Evolutionary conservation across 78 protist genomes (phyloP), one percentile per base, ranked within the genome.

Genomic region (Mantamonas sphyraenae): DNA sequence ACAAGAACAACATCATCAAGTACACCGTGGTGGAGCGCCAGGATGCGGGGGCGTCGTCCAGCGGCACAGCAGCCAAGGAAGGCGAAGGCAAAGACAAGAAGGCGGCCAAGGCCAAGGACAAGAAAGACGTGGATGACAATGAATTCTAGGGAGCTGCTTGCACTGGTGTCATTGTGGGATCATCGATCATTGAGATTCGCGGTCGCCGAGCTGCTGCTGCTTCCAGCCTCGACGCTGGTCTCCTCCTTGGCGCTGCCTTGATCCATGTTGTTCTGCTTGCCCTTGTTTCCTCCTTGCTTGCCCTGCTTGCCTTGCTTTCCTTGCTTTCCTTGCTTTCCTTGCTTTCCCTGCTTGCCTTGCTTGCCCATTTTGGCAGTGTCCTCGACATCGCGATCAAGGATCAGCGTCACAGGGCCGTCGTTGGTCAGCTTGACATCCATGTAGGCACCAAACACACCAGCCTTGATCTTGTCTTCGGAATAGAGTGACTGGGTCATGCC

Each of bases 391-490:
- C 28, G 16, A 47, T 75, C 72, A 28, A 75, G 74, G 30, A 26
- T 7, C 37, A 75, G 40, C 28, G 80, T 75, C 20, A 75, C 73
- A 3, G 80, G 80, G 26, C 80, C 80, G 43, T 75, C 80, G 64
- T 75, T 75, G 34, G 3, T 26, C 28, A 75, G 12, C 40, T 5
- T 12, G 24, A 75, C 80, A 24, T 43, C 47, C 80, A 75, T 75
- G 60, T 51, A 7, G 12, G 59, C 74, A 35, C 80, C 80, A 33
- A 75, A 75, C 20, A 16, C n/a, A 24, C 80, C 80, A 22, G 69
- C 50, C 24, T 20, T 12, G 57, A 73, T 33, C 2, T 45, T 20
- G 4, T 60, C 70, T 24, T 62, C 22, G 28, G 20, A 22, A 24
- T 42, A 62, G 28, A 50, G 30, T 14, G 55, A 50, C 16, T 50